A percentile compares a stretch with the other conserved stretches of the same genome.
phyloP scores from a whole-genome alignment of 768 basidiomycete species.

The Boletellus sp. region DNA sequence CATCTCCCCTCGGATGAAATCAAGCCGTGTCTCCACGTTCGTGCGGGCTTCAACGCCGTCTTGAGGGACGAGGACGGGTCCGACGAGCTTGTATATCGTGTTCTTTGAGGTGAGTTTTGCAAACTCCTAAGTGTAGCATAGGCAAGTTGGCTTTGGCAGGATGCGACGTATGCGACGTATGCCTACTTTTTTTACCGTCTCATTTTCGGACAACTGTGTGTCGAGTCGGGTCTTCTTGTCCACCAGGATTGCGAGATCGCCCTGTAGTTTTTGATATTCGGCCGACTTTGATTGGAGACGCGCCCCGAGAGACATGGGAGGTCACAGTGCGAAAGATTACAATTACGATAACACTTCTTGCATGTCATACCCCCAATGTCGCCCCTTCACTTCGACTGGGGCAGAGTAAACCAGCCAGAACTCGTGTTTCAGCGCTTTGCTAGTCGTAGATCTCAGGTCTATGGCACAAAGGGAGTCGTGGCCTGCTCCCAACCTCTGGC shows the following conservation, averaged over 20 bases:
- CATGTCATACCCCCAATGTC: too few relatives aligned
- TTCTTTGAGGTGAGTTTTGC: constrained; percentile 67
- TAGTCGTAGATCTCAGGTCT: constrained; percentile 83
- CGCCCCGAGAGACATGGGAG: constrained; percentile 50
- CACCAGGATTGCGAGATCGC: constrained; percentile 66
- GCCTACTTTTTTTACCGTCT: constrained; percentile 81
- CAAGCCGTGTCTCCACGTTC: constrained; percentile 86
- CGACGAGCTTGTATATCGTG: constrained; percentile 85
- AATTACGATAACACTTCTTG: too few relatives aligned
- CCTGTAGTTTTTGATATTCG: constrained; percentile 81
- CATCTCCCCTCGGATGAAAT: constrained; percentile 89
- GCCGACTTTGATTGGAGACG: constrained; percentile 64
- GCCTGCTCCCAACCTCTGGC: constrained; percentile 90
- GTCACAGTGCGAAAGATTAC: constrained; percentile 7
- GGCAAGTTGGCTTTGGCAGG: neutral
- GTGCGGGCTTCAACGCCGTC: constrained; percentile 81
- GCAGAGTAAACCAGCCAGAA: constrained; percentile 64
- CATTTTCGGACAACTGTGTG: constrained; percentile 87
- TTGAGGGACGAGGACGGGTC: constrained; percentile 87
- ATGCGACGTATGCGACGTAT: neutral
- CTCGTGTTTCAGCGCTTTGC: constrained; percentile 66
- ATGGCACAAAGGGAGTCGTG: constrained; percentile 83
- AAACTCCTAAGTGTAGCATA: constrained; percentile 64
- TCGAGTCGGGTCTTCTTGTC: constrained; percentile 86
- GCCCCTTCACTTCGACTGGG: constrained; percentile 45